These are phyloP conservation scores for Amauroascus niger DNA, from an alignment of 2,329 filamentous ascomycete species.

Conservation along the genomic window DNA sequence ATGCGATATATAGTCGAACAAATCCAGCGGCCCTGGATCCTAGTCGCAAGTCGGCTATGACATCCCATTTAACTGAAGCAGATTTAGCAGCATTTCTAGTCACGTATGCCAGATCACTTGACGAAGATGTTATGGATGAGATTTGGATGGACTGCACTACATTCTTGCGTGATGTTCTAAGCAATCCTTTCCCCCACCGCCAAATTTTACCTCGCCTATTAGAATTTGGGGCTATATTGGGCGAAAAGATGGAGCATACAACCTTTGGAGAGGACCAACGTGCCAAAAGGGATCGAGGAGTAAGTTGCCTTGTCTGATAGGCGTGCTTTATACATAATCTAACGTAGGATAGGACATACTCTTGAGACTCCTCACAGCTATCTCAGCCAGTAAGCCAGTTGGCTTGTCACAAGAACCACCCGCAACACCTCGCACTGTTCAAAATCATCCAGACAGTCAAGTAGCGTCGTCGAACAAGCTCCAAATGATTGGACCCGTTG, in stretches of 20 bases:
- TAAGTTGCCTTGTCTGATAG: conserved; percentile 39
- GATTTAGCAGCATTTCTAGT: conserved; percentile 84
- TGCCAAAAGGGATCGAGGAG: conserved; percentile 81
- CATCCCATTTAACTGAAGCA: conserved; percentile 69
- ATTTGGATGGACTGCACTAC: conserved; percentile 93
- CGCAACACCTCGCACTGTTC: conserved; percentile 30
- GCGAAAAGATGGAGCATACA: conserved; percentile 94
- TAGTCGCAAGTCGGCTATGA: conserved; percentile 74
- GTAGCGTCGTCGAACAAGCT: conserved; percentile 22
- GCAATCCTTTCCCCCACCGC: conserved; percentile 88
- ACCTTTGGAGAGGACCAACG: conserved; percentile 90
- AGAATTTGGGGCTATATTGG: conserved; percentile 79
- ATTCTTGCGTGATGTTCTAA: conserved; percentile 79
- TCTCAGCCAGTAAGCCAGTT: conserved; percentile 80
- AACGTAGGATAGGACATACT: conserved; percentile 62
- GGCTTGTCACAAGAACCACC: conserved; percentile 54
- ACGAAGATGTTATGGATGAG: conserved; percentile 96
- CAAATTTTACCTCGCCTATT: conserved; percentile 78
- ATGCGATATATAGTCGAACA: conserved; percentile 88
- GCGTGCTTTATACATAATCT: conserved; percentile 14
- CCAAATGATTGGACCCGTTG: conserved; percentile 49
- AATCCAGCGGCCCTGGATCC: conserved; percentile 73
- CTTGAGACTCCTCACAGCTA: conserved; percentile 75
- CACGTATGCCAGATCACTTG: conserved; percentile 77
- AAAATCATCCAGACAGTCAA: conserved; percentile 32